Base-by-base conservation (phyloP, 805 yeast genomes). In the Saccharomycopsis amapae region DNA sequence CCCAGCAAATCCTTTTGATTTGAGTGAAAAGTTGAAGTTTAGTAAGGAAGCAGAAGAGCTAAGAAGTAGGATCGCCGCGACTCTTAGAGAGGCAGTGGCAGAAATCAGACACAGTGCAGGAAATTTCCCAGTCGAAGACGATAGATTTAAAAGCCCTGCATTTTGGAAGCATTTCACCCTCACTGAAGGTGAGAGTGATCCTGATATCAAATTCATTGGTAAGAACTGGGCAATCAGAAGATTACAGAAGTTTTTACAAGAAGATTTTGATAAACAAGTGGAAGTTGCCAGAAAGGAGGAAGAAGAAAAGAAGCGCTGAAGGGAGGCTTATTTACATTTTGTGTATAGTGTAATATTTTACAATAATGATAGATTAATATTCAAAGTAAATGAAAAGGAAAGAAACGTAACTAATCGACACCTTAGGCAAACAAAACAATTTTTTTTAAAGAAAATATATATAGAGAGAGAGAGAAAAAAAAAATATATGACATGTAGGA, bases 171-270 rank as follows among this genome's bases (percentile, higher is more conserved):
- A 65, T 18, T 85, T 69, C 59, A 84, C 90, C 5, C 40, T 47
- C 1, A 62, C 80, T 2, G 85, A 80, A 62, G 94, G 94, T 9
- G 63, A 56, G 22, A 72, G 79, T 47, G 87, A 78, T 49, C 82
- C 82, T 0, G 84, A 78, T 45, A 74, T 85, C 19, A 64, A 77
- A 54, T 83, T 85, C 54, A 72, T 83, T 23, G 95, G 95, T 2
- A 66, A 78, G 57, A 85, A 85, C 58, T 85, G 94, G 93, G 94
- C 94, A 1, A 74, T 84, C 32, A 76, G 75, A 58, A 70, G 87
- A 55, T 71, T 79, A 39, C 94, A 85, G 59, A 68, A 68, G 9
- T 64, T 61, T 41, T 52, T 65, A 30, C 58, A 58, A 26, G 63
- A 62, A 6, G 49, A 53, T 34, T 42, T 45, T 31, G 49, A 45